phyloP scores from a whole-genome alignment of 257 asterid species.

The Plectranthus barbatus region DNA sequence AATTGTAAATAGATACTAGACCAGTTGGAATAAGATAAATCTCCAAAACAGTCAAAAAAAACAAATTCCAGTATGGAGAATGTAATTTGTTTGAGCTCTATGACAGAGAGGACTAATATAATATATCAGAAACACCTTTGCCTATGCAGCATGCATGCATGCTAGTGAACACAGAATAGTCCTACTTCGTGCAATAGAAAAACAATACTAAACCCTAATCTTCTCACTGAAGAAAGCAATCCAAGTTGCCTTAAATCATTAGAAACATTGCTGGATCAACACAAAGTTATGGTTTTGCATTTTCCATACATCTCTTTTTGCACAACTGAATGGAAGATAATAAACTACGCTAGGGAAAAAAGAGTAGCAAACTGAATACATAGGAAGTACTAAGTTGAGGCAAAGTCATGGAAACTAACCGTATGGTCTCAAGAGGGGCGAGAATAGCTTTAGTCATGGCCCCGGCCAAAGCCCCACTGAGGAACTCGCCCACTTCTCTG shows the following conservation, averaged over 20 bases:
- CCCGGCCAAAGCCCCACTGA: slow-evolving; percentile 93
- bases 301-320: too few species aligned
- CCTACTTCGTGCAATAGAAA: not conserved
- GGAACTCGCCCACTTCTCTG: slow-evolving; percentile 84
- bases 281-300: too few species aligned
- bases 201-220: too few species aligned
- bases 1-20: not conserved
- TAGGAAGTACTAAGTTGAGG: not conserved
- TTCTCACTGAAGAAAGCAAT: too few species aligned
- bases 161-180: not conserved
- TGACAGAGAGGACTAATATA: not conserved
- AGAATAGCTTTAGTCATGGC: slow-evolving; percentile 97
- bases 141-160: too few species aligned
- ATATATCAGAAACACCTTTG: too few species aligned
- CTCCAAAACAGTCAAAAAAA: not conserved
- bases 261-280: too few species aligned
- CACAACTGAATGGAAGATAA: too few species aligned
- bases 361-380: too few species aligned
- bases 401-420: slow-evolving; percentile 26
- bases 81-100: not conserved
- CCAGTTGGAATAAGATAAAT: not conserved
- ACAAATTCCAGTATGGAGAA: not conserved
- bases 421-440: slow-evolving; percentile 97
- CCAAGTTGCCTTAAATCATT: too few species aligned
- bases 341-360: too few species aligned